Percentiles rank a stretch among this genome's conserved stretches.
Evolutionary conservation across 192 early-diverging fungal species (phyloP).

Genomic region (Backusella westeae): DNA sequence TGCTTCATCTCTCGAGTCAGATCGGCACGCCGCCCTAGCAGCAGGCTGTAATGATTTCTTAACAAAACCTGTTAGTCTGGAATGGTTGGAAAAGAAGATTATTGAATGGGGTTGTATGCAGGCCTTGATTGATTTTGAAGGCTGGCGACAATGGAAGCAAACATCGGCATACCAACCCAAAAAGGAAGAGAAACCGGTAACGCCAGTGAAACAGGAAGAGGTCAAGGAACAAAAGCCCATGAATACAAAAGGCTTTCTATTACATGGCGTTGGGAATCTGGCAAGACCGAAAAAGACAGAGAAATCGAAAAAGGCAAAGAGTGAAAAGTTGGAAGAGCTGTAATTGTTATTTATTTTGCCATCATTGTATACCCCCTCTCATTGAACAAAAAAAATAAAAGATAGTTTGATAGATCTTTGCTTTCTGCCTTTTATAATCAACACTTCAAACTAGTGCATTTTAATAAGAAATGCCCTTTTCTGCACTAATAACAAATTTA

Average conservation of each 20-base stretch:
- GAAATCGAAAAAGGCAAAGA: not conserved
- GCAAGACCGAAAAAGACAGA: not conserved
- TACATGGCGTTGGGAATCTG: not conserved
- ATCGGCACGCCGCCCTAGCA: constrained; percentile 69
- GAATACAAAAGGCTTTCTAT: not conserved
- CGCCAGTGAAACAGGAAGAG: not conserved
- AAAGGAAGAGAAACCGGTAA: not conserved
- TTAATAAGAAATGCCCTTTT: too few species aligned
- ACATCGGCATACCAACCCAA: not conserved
- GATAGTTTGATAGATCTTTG: too few species aligned
- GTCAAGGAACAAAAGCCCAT: not conserved
- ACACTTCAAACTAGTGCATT: too few species aligned
- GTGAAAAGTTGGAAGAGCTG: not conserved
- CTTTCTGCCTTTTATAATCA: too few species aligned
- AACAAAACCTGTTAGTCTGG: constrained; percentile 81
- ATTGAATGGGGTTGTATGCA: constrained; percentile 95
- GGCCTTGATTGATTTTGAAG: constrained; percentile 84
- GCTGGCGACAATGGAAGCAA: constrained; percentile 56
- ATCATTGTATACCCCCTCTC: not conserved
- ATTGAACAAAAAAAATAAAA: not conserved
- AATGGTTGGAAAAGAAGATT: constrained; percentile 85
- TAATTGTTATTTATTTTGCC: not conserved
- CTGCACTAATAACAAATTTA: too few species aligned
- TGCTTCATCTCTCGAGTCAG: constrained; percentile 68
- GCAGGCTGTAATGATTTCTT: constrained; percentile 92